Conservation (phyloP, 225 moss, liverwort and hornwort genomes). For the Neckera pumila region DNA sequence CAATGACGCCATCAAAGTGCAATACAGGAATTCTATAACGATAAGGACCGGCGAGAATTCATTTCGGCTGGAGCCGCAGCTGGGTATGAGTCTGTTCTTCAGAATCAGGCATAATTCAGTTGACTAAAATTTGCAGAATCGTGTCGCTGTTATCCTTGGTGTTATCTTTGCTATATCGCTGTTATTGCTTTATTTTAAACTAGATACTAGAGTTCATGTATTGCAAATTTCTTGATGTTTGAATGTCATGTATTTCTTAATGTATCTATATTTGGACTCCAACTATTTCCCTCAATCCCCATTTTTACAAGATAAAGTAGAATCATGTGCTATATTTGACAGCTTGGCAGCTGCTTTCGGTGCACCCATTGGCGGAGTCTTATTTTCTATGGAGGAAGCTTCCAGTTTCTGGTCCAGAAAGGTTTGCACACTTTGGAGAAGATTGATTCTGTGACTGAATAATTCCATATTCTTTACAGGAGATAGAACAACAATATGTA, state of each 20-base stretch:
- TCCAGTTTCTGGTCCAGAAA: constrained; percentile 87
- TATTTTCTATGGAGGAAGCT: constrained; percentile 74
- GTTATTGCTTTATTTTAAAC: not conserved
- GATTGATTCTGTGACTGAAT: not conserved
- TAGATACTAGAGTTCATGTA: not conserved
- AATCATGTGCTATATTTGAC: not conserved
- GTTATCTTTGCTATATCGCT: not conserved
- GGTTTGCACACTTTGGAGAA: constrained; percentile 5
- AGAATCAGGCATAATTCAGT: not conserved
- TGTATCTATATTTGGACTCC: not conserved
- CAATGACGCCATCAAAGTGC: not conserved
- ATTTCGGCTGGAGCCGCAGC: constrained; percentile 82
- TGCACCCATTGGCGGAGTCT: constrained; percentile 72
- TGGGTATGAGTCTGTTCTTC: constrained; percentile 18
- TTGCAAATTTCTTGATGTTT: not conserved
- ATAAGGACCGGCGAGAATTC: constrained; percentile 71
- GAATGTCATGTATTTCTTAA: not conserved
- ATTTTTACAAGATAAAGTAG: not conserved
- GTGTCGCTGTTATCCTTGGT: not conserved
- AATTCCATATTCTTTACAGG: not conserved
- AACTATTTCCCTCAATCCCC: not conserved
- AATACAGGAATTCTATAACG: constrained; percentile 54
- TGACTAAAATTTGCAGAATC: not conserved
- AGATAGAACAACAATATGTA: not conserved
- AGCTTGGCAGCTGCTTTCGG: constrained; percentile 83